These are phyloP conservation scores for Myxozyma vanderwaltii DNA, from an alignment of 805 yeast species.

Conservation along the genomic window DNA sequence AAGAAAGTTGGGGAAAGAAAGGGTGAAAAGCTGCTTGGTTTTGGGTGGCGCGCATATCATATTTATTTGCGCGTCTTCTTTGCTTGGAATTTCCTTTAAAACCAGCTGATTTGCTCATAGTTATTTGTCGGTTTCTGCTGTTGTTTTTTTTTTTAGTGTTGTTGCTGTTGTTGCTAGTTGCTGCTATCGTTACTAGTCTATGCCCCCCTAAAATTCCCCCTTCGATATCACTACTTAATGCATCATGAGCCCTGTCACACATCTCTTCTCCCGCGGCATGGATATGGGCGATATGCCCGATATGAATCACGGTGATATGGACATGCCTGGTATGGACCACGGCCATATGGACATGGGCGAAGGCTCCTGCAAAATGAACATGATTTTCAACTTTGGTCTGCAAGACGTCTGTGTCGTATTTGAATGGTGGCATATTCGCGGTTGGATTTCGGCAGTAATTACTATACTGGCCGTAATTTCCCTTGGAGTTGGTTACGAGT, in stretches of 20 bases:
- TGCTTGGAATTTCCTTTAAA: too few relatives aligned
- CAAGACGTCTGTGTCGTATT: conserved; percentile 70
- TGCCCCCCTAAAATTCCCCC: not conserved
- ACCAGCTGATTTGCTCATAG: too few relatives aligned
- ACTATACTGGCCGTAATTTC: conserved; percentile 54
- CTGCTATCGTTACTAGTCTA: not conserved
- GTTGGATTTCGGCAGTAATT: conserved; percentile 52
- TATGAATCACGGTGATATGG: not conserved
- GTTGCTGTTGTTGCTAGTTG: too few relatives aligned
- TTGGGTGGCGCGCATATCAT: too few relatives aligned
- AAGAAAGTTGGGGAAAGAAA: too few relatives aligned
- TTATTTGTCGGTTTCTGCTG: too few relatives aligned
- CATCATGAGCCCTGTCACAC: not conserved
- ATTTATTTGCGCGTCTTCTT: too few relatives aligned
- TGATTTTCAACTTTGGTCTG: conserved; percentile 80
- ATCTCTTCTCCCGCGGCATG: not conserved
- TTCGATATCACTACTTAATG: not conserved
- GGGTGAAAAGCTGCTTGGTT: too few relatives aligned
- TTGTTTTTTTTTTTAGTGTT: too few relatives aligned
- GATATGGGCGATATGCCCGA: conserved; percentile 5
- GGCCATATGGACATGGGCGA: conserved; percentile 10
- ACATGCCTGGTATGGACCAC: conserved; percentile 8
- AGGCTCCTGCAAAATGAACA: conserved; percentile 38
- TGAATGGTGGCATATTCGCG: conserved; percentile 75
- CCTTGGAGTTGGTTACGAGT: conserved; percentile 64